These are phyloP conservation scores for Coniochaeta prunicola DNA, from an alignment of 2,329 filamentous ascomycete species.

Conservation along the genomic window DNA sequence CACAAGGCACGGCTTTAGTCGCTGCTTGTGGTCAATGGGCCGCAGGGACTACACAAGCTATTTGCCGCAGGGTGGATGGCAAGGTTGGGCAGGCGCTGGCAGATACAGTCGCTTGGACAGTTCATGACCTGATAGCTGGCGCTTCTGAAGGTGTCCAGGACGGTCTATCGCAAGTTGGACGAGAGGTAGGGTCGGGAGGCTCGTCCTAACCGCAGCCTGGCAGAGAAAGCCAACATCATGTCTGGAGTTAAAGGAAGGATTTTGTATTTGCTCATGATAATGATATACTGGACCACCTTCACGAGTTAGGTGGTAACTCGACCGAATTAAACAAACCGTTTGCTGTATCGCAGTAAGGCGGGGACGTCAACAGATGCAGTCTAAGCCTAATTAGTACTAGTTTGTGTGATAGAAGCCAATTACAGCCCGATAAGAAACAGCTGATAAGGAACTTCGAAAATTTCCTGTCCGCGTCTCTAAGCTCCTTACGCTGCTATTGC, in stretches of 20 bases:
- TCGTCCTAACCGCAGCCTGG: no score
- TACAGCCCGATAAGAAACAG: not conserved
- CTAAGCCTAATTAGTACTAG: no score
- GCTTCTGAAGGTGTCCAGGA: conserved; percentile 11
- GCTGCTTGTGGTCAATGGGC: conserved; percentile 6
- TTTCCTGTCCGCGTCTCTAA: not conserved
- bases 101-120: conserved; percentile 12
- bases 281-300: no score
- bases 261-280: no score
- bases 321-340: no score
- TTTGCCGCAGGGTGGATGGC: conserved; percentile 12
- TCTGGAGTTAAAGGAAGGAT: no score
- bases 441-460: conserved; percentile 1
- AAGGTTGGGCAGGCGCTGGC: conserved; percentile 11
- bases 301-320: no score
- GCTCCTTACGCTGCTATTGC: not conserved
- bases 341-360: no score
- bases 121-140: conserved; percentile 16
- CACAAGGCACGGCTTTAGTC: conserved; percentile 4
- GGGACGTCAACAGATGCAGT: no score
- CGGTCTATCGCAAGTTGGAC: not conserved
- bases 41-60: conserved; percentile 6
- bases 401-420: not conserved
- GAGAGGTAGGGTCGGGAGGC: not conserved
- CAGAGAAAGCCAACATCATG: not conserved